Evolutionary conservation across 176 grass and related monocot genomes (phyloP), one percentile per base, ranked within the genome.

Genomic region (Musa itinerans): DNA sequence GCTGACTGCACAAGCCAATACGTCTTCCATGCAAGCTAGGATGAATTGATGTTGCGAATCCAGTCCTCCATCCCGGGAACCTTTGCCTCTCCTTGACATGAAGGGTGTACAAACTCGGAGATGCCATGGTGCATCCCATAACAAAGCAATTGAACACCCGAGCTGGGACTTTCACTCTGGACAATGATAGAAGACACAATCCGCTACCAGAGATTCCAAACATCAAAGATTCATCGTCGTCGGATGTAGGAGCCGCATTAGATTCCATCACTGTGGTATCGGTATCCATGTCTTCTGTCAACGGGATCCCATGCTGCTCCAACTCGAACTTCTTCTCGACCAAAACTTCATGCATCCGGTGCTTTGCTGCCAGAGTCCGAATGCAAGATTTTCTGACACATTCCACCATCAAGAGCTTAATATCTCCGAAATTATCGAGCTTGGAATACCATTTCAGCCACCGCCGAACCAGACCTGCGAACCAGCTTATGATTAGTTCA

Each of bases 321-420:
- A 93, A 78, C 72, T 97, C 94, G 73, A 97, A 97, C 54, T 82
- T 80, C 78, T 97, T 93, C 83, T 97, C 94, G 62, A 87, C 93
- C 71, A 91, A 85, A 51, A 81, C 85, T 70, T 97, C 90, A 76
- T 97, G 84, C 85, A 89, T 91, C 19, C 82, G 66, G 50, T 97
- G 87, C 68, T 97, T 97, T 9, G 94, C 88, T 12, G 94, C 92
- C 69, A 97, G 80, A 83, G 94, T 97, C 75, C 88, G 86, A 54
- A 97, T 93, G 83, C 94, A 97, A 17, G 94, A 97, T 78, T 89
- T 93, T 56, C 90, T 88, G n/a, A 93, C 78, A 77, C 86, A 76
- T 17, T 93, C 83, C 52, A 90, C 76, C 73, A 93, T 82, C 73
- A 91, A 74, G 77, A 82, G 75, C 71, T 88, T 85, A 71, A 97